Evolutionary conservation across 495 filamentous ascomycete species (phyloP), one percentile per base, ranked within the genome.

Genomic region (Chaetomium cochliodes): DNA sequence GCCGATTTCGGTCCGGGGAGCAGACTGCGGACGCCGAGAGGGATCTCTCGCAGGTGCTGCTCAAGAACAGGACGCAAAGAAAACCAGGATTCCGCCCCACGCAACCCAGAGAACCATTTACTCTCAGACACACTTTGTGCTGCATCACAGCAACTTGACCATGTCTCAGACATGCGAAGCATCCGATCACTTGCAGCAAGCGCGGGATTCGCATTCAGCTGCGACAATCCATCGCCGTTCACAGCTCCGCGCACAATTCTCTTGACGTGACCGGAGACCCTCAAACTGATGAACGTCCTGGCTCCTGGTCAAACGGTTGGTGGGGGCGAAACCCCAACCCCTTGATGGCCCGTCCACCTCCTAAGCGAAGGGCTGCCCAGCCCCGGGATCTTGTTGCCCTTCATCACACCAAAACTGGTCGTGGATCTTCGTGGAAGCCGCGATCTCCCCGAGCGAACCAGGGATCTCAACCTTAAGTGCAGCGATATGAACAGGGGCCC

Each of bases 401-500:
- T 42, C 15, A 44, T 50, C 51, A 69, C n/a, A 5, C 23, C 52
- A 58, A 55, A 15, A 42, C 50, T 68, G 69, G 65, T 57, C 63
- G 69, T 66, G 69, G 69, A 72, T 68, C 71, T 52, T 63, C 64
- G 33, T 60, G 52, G 58, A 64, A 62, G 53, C 65, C 63, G 66
- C 64, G 68, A 71, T 70, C 65, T 71, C 64, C 67, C 67, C 67
- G 69, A 73, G 65, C 67, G 69, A 61, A 65, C 64, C 68, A 69
- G 60, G 72, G 70, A 57, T 69, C 51, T 58, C 60, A 64, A 62
- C 67, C 66, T 69, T 74, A 74, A 57, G 28, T 65, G 47, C 47
- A 23, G 16, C 37, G 12, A 44, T 72, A 72, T 65, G 58, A 41
- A 62, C 63, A 65, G 69, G 66, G 58, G n/a, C 22, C 58, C 26